Evolutionary conservation across 139 green algal genomes (phyloP), one percentile per base, ranked within the genome.

Genomic region (Micromonas pusilla): DNA sequence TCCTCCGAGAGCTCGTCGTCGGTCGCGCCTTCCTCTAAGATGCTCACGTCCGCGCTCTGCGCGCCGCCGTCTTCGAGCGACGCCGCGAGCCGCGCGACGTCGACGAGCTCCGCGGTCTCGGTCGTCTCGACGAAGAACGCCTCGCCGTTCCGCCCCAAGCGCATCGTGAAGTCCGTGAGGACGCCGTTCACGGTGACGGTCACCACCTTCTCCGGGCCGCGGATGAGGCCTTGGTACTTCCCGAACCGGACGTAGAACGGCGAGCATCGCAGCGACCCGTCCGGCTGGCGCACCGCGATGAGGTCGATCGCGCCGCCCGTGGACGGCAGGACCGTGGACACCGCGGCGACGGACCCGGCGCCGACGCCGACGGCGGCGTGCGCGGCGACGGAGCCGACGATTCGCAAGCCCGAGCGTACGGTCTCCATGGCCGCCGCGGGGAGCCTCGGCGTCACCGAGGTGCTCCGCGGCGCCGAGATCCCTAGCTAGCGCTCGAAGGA

Each of bases 211-310:
- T 97, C 87, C 21, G 87, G 85, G 39, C 78, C 86, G 34, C 91
- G 82, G 26, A 88, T 66, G 70, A 94, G 80, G n/a, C 88, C 87
- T 2, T 93, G 91, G 84, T 96, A 97, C 79, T 97, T 97, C 52
- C 92, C 92, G 81, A 97, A 97, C 1, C 93, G 90, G 32, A 97
- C 92, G 78, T 97, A 96, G 57, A 96, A 97, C 2, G 93, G 93
- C 2, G 91, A 91, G 79, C 81, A 91, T 64, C 89, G 90, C 5
- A 94, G 81, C 5, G 66, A 85, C 20, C 90, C 92, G 79, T 97
- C 92, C 23, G 87, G 88, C 79, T 97, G 91, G 57, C 89, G 73
- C 1, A 97, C 91, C 2, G 91, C 87, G 76, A 97, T 86, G 52
- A 97, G 91, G 83, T 97, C 93, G 60, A 97, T 90, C 20, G 93